phyloP scores from a whole-genome alignment of 2,329 filamentous ascomycete genomes.

The Leptographium radiaticola region DNA sequence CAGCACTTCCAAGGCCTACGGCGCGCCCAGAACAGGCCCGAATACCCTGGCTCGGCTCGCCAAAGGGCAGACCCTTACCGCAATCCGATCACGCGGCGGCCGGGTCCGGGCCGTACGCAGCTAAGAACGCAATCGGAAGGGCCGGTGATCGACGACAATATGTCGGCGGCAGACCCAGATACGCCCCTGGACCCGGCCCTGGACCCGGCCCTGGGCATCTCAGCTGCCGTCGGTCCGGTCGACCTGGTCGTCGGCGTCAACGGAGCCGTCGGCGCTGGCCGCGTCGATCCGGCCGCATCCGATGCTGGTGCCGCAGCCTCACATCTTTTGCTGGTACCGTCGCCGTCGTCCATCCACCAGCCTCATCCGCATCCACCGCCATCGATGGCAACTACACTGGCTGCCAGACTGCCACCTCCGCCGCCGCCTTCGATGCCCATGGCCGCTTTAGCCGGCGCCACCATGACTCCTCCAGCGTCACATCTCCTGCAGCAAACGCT shows the following conservation, averaged over 20 bases:
- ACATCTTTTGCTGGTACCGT: neutral
- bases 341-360: neutral
- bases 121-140: slow-evolving; percentile 28
- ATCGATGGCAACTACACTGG: neutral
- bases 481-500: neutral
- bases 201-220: neutral
- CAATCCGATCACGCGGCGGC: slow-evolving; percentile 48
- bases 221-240: neutral
- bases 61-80: slow-evolving; percentile 33
- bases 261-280: neutral
- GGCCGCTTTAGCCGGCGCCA: neutral
- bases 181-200: neutral
- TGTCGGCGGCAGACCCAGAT: neutral
- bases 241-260: neutral
- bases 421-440: too few relatives aligned
- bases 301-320: neutral
- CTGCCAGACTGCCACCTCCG: neutral
- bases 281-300: neutral
- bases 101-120: slow-evolving; percentile 43
- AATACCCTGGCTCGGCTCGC: slow-evolving; percentile 19
- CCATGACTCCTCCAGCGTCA: neutral
- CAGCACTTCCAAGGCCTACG: slow-evolving; percentile 50
- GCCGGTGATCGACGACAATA: slow-evolving; percentile 10
- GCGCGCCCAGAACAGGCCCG: slow-evolving; percentile 39
- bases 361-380: neutral